Evolutionary conservation across 2,329 filamentous ascomycete genomes (phyloP).

Genomic region (Teratosphaeria pseudoeucalypti): DNA sequence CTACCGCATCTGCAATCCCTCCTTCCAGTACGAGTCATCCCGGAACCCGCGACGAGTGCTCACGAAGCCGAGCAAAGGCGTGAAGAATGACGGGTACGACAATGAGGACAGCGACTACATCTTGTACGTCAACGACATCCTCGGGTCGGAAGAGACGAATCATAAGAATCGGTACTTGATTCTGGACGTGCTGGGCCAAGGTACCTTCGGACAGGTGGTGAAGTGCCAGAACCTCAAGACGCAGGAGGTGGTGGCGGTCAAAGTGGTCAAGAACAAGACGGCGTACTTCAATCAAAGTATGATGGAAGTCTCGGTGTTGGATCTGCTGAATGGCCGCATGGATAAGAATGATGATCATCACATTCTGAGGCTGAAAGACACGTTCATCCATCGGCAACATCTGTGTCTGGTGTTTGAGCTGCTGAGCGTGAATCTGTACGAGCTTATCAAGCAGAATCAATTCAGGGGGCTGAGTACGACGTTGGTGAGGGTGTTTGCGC

Average conservation of each 20-base stretch:
- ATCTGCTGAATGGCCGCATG: constrained; percentile 93
- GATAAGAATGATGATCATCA: constrained; percentile 99
- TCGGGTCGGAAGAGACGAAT: constrained; percentile 93
- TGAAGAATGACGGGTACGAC: constrained; percentile 97
- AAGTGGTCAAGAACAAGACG: constrained; percentile 97
- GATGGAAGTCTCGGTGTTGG: constrained; percentile 98
- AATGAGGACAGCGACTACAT: constrained; percentile 99
- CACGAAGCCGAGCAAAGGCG: constrained; percentile 95
- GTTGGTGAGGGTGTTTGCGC: constrained; percentile 90
- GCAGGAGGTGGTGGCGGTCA: constrained; percentile 95
- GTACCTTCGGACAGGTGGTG: constrained; percentile 96
- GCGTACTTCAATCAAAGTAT: constrained; percentile 99
- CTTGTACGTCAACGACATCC: constrained; percentile 95
- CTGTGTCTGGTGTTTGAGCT: constrained; percentile 93
- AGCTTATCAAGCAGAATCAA: constrained; percentile 98
- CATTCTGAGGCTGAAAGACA: constrained; percentile 86
- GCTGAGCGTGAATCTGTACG: constrained; percentile 93
- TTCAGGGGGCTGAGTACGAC: constrained; percentile 96
- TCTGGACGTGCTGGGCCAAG: constrained; percentile 89
- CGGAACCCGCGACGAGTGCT: constrained; percentile 89
- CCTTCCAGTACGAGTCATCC: constrained; percentile 97
- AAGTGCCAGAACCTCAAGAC: constrained; percentile 99
- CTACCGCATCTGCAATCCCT: constrained; percentile 95
- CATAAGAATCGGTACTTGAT: constrained; percentile 99
- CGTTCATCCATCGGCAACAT: constrained; percentile 96